Conservation (phyloP, 768 basidiomycete species). For the Podaxis sp. region DNA sequence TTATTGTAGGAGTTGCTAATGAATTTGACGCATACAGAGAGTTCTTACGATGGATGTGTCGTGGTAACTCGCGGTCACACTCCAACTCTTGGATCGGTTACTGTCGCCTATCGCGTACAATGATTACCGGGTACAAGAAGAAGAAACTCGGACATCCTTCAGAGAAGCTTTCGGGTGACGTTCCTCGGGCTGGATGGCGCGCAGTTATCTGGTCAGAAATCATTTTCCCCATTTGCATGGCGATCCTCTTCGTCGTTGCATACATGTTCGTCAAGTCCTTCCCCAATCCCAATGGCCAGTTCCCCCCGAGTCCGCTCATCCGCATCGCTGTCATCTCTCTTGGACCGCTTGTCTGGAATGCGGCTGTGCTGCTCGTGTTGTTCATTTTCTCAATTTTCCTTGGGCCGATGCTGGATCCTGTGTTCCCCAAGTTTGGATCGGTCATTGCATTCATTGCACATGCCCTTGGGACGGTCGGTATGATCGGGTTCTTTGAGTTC, state of each 20-base stretch:
- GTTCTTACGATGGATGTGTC: conserved; percentile 98
- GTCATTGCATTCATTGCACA: conserved; percentile 92
- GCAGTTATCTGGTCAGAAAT: conserved; percentile 88
- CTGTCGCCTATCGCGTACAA: conserved; percentile 94
- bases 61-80: conserved; percentile 96
- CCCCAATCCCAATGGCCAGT: conserved; percentile 56
- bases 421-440: conserved; percentile 88
- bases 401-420: conserved; percentile 83
- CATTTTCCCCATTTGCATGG: conserved; percentile 83
- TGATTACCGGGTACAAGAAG: conserved; percentile 99
- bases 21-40: conserved; percentile 52
- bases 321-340: conserved; percentile 92
- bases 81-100: conserved; percentile 99
- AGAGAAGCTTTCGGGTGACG: conserved; percentile 94
- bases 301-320: conserved; percentile 80
- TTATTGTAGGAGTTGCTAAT: conserved; percentile 9
- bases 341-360: conserved; percentile 96
- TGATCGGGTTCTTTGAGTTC: conserved; percentile 96
- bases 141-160: conserved; percentile 96
- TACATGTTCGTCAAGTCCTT: conserved; percentile 94
- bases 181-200: conserved; percentile 91
- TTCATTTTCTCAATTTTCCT: conserved; percentile 92
- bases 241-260: conserved; percentile 79
- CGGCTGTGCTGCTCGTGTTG: conserved; percentile 77
- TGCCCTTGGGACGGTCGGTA: conserved; percentile 74